These are phyloP conservation scores for Eutrema salsugineum DNA, from an alignment of 441 rosid species.

Conservation along the genomic window DNA sequence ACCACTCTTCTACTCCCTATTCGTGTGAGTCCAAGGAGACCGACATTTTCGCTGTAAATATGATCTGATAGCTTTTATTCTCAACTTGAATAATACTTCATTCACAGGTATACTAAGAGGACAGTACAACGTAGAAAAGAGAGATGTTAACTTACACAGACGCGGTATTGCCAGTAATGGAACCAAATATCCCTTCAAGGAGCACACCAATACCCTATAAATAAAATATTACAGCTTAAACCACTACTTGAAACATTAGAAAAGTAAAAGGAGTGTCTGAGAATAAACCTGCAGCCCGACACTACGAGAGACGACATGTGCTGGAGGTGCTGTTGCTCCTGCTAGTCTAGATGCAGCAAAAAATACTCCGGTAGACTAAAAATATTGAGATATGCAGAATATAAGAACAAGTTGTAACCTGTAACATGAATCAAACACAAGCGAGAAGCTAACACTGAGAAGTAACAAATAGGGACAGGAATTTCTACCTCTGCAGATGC, in stretches of 20 bases:
- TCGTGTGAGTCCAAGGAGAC: constrained; percentile 86
- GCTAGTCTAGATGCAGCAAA: constrained; percentile 86
- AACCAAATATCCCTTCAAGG: constrained; percentile 85
- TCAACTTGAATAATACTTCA: background rate
- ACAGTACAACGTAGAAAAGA: background rate
- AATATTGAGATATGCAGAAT: background rate
- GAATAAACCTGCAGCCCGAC: constrained; percentile 75
- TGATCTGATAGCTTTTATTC: background rate
- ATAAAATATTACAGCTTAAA: background rate
- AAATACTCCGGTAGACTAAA: constrained; percentile 82
- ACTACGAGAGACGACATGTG: constrained; percentile 78
- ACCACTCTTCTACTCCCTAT: constrained; percentile 96
- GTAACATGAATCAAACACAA: background rate
- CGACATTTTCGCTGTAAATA: constrained; percentile 87
- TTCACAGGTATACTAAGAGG: background rate
- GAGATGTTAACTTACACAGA: constrained; percentile 62
- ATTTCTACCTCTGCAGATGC: constrained; percentile 77
- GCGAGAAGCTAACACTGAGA: background rate
- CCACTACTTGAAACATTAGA: background rate
- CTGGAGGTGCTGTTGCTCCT: constrained; percentile 94
- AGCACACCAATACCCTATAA: constrained; percentile 79
- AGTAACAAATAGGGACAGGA: background rate
- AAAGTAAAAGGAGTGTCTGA: background rate
- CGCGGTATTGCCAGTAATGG: constrained; percentile 78
- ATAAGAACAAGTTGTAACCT: background rate